Base-by-base conservation (phyloP, 805 yeast species). In the Sugiyamaella floridensis region DNA sequence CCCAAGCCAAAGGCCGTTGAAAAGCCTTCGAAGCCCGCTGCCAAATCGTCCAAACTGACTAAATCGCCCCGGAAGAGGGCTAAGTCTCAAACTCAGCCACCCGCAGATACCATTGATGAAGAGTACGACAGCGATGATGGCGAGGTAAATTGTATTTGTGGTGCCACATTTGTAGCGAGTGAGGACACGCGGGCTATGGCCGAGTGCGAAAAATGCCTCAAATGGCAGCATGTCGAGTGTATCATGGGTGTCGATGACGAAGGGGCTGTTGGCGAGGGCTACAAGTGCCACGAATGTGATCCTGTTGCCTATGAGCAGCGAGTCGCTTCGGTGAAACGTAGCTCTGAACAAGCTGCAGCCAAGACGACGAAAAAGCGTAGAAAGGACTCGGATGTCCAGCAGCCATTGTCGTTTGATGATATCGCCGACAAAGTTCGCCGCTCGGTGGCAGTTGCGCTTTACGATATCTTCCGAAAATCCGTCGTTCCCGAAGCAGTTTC, bases 181-280 rank as follows among this genome's bases (percentile, higher is more conserved):
- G 70, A 63, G 45, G 71, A 71, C 22, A 72, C 69, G 22, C 78
- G 81, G 18, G 65, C 69, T 15, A 81, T 82, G 85, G 77, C 80
- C 18, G 80, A 80, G 63, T 84, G 90, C 67, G 87, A 81, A 47
- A 62, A 67, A 37, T 84, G 90, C 63, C 63, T 71, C 48, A 75
- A 81, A 4, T 84, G 89, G 89, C 90, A 84, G 65, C 90, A 84
- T 62, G 76, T 81, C 14, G 68, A 62, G 52, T 84, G 90, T 63
- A 75, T 81, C 74, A 75, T 82, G 44, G 80, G 75, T 45, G 63
- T 70, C 8, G 66, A 69, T 16, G 69, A 66, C 52, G 68, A 62
- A 48, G 65, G 63, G 41, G 67, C 67, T 45, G 72, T 82, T 4
- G 86, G 87, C 0, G 73, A 78, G 14, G 60, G 70, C 26, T 83